A percentile compares a stretch with the other conserved stretches of the same genome.
These are phyloP conservation scores for Triticum timopheevii DNA, from an alignment of 176 grass and related monocot species.

Conservation along the genomic window DNA sequence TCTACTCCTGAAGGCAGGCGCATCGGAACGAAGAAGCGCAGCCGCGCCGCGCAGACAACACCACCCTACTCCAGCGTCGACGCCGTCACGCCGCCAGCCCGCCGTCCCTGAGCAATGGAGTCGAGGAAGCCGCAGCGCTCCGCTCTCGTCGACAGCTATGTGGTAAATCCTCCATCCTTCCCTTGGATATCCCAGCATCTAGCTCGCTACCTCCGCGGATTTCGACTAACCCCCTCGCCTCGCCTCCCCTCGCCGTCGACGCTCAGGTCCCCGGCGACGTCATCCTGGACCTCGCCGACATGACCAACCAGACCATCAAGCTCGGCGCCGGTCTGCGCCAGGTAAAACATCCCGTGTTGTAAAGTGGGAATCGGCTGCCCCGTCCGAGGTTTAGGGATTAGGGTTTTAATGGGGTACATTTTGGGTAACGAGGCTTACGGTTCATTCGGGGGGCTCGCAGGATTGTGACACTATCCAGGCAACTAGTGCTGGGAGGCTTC, in stretches of 20 bases:
- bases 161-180: conserved; percentile 27
- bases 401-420: conserved; percentile 28
- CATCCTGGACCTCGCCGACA: conserved; percentile 69
- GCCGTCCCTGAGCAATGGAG: conserved; percentile 31
- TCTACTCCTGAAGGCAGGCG: neutral
- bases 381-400: conserved; percentile 17
- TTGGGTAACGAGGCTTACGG: neutral
- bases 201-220: neutral
- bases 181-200: neutral
- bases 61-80: neutral
- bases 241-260: conserved; percentile 17
- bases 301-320: conserved; percentile 89
- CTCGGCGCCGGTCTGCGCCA: conserved; percentile 69
- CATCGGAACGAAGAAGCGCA: conserved; percentile 10
- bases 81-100: neutral
- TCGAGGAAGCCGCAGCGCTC: conserved; percentile 27
- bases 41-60: neutral
- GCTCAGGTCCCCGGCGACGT: conserved; percentile 74
- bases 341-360: conserved; percentile 40
- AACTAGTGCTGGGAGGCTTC: conserved; percentile 64
- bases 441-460: conserved; percentile 28
- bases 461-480: conserved; percentile 73
- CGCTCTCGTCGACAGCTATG: conserved; percentile 27
- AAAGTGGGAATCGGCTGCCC: neutral
- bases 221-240: neutral